phyloP scores from a whole-genome alignment of 179 eudicot genomes.

The Spergularia azorica region DNA sequence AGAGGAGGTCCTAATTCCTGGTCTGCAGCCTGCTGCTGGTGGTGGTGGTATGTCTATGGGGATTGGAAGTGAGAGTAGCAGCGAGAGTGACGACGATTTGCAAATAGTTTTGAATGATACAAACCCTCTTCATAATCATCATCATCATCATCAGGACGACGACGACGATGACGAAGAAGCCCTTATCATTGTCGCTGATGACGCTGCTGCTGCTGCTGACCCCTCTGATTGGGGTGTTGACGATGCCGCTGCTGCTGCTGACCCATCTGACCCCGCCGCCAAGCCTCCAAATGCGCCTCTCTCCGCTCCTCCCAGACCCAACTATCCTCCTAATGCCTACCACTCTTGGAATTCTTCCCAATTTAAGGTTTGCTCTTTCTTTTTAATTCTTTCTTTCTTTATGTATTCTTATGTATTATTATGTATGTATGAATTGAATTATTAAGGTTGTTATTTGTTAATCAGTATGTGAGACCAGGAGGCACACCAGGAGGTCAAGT shows the following conservation, averaged over 20 bases:
- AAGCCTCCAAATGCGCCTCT: slow-evolving; percentile 45
- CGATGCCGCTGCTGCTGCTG: slow-evolving; percentile 21
- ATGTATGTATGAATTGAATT: not conserved
- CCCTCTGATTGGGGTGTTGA: slow-evolving; percentile 67
- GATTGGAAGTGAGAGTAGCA: slow-evolving; percentile 33
- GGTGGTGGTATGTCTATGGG: no score
- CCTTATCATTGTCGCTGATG: slow-evolving; percentile 54
- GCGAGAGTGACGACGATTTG: slow-evolving; percentile 85
- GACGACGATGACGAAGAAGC: slow-evolving; percentile 71
- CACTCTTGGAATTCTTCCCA: slow-evolving; percentile 75
- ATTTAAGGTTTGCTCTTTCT: slow-evolving; percentile 81
- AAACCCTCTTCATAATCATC: slow-evolving; percentile 19
- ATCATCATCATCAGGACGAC: no score
- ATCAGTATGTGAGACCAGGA: no score
- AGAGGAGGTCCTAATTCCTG: not conserved
- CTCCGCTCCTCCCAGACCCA: slow-evolving; percentile 47
- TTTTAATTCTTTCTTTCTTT: slow-evolving; percentile 63
- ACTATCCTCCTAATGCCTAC: slow-evolving; percentile 61
- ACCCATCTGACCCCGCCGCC: slow-evolving; percentile 45
- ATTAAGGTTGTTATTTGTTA: no score
- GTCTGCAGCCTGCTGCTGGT: no score
- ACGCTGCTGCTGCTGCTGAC: slow-evolving; percentile 31
- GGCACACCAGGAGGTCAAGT: no score
- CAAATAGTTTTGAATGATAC: slow-evolving; percentile 82
- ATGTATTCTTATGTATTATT: no score